Percentiles rank a stretch among this genome's conserved stretches.
These are phyloP conservation scores for Porphyrellus cyaneotinctus DNA, from an alignment of 768 basidiomycete species.

Conservation along the genomic window DNA sequence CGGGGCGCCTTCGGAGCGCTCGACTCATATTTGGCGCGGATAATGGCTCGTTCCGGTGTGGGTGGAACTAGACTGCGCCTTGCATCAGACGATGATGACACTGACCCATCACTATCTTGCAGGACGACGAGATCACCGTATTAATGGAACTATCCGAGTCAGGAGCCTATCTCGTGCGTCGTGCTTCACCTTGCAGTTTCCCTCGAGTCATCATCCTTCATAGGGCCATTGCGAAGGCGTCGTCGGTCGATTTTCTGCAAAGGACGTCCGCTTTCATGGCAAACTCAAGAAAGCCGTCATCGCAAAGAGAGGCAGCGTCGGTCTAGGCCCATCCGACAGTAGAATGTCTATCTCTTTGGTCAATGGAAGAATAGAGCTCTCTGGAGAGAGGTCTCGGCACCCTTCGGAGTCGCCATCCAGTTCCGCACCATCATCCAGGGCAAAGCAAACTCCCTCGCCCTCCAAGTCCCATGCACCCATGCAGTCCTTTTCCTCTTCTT, in stretches of 20 bases:
- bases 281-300: constrained; percentile 79
- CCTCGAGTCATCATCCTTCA: not conserved
- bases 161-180: constrained; percentile 59
- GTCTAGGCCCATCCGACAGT: not conserved
- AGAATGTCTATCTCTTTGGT: constrained; percentile 20
- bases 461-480: constrained; percentile 10
- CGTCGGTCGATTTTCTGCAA: constrained; percentile 66
- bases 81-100: too few species aligned
- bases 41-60: not conserved
- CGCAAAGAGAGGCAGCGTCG: constrained; percentile 51
- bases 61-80: too few species aligned
- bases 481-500: constrained; percentile 16
- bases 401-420: constrained; percentile 17
- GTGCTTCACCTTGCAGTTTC: not conserved
- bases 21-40: not conserved
- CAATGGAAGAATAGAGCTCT: constrained; percentile 2
- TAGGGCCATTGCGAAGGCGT: constrained; percentile 88
- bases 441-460: constrained; percentile 19
- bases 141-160: constrained; percentile 64
- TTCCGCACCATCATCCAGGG: constrained; percentile 18
- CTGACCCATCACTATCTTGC: constrained; percentile 10
- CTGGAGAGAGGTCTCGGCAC: constrained; percentile 4
- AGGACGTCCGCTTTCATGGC: constrained; percentile 63
- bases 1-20: too few species aligned
- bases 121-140: constrained; percentile 80